A percentile compares a stretch with the other conserved stretches of the same genome.
phyloP scores from a whole-genome alignment of 768 basidiomycete genomes.

The Leccinum variicolor region DNA sequence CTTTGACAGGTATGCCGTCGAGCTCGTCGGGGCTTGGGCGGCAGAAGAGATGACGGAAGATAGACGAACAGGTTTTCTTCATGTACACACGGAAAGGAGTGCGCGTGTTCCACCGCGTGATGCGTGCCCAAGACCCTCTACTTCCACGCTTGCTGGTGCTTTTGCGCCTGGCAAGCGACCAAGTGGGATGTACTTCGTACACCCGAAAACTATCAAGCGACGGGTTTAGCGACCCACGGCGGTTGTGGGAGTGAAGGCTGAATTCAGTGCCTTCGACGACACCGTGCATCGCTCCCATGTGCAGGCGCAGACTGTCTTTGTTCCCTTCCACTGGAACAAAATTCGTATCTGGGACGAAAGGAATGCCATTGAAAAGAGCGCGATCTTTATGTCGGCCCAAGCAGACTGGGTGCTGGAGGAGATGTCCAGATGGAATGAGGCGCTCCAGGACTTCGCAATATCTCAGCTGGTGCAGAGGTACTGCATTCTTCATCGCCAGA shows the following conservation, averaged over 20 bases:
- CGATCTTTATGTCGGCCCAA: constrained; percentile 48
- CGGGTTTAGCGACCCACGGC: constrained; percentile 54
- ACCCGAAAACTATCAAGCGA: constrained; percentile 48
- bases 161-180: constrained; percentile 49
- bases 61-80: constrained; percentile 43
- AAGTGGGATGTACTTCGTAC: constrained; percentile 53
- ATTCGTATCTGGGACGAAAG: constrained; percentile 49
- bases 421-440: constrained; percentile 36
- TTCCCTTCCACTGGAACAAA: constrained; percentile 45
- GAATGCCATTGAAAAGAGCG: constrained; percentile 51
- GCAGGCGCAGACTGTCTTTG: constrained; percentile 44
- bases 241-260: constrained; percentile 59
- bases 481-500: constrained; percentile 41
- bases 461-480: constrained; percentile 52
- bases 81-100: constrained; percentile 54
- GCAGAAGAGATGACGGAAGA: constrained; percentile 46
- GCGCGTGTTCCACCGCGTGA: constrained; percentile 53
- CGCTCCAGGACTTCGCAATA: constrained; percentile 47
- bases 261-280: constrained; percentile 63
- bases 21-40: constrained; percentile 29
- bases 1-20: constrained; percentile 32
- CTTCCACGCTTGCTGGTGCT: constrained; percentile 31
- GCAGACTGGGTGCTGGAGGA: constrained; percentile 46
- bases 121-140: constrained; percentile 51
- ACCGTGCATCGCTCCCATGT: constrained; percentile 60